Conservation (phyloP, 352 stramenopile genomes). For the Phytophthora lateralis region DNA sequence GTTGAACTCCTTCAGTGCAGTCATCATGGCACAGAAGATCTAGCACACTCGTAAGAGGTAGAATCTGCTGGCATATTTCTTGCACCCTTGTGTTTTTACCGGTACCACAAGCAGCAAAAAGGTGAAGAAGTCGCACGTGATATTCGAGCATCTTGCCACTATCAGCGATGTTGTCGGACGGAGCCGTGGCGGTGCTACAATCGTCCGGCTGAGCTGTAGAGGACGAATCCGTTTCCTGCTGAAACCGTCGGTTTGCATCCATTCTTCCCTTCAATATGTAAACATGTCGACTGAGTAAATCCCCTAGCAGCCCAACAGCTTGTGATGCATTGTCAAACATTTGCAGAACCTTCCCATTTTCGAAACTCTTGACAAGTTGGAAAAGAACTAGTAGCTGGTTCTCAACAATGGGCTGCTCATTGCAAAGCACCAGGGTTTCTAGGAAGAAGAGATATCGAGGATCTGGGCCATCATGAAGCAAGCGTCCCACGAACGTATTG, state of each 20-base stretch:
- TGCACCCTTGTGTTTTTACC: conserved; percentile 68
- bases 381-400: conserved; percentile 76
- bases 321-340: conserved; percentile 52
- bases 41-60: conserved; percentile 49
- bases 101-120: conserved; percentile 63
- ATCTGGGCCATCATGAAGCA: conserved; percentile 48
- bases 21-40: conserved; percentile 42
- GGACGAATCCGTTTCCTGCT: background rate
- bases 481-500: conserved; percentile 51
- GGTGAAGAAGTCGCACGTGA: conserved; percentile 54
- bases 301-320: conserved; percentile 34
- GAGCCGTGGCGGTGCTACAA: background rate
- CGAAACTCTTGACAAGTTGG: conserved; percentile 68
- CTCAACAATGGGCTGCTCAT: conserved; percentile 60
- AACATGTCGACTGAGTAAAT: conserved; percentile 37
- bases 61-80: conserved; percentile 72
- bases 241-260: background rate
- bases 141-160: conserved; percentile 56
- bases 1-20: conserved; percentile 57
- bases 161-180: conserved; percentile 7
- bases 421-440: conserved; percentile 63
- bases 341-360: conserved; percentile 54
- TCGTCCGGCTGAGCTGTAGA: background rate
- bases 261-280: conserved; percentile 6
- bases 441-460: conserved; percentile 66